A percentile compares a stretch with the other conserved stretches of the same genome.
These are phyloP conservation scores for Ascoidea rubescens DNA, from an alignment of 805 yeast species.

Conservation along the genomic window DNA sequence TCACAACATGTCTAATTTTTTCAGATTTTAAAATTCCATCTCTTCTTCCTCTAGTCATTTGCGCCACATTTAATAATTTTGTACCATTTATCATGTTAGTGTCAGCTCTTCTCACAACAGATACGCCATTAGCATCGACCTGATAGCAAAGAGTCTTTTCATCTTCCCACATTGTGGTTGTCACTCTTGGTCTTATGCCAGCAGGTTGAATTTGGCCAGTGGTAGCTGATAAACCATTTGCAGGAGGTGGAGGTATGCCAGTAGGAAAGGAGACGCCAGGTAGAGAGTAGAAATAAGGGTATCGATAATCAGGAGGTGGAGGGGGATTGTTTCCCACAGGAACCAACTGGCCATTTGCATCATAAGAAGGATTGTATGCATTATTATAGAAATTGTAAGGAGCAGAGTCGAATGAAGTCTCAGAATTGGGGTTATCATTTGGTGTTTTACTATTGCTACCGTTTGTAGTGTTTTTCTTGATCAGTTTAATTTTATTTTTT, in stretches of 20 bases:
- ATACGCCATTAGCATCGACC: conserved; percentile 54
- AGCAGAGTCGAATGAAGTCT: too few species aligned
- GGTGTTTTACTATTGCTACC: neutral
- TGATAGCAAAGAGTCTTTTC: conserved; percentile 60
- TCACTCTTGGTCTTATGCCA: conserved; percentile 42
- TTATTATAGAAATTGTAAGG: too few species aligned
- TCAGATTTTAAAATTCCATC: conserved; percentile 59
- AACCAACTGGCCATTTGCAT: too few species aligned
- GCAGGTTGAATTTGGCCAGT: conserved; percentile 25
- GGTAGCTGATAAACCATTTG: neutral
- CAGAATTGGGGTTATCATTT: neutral
- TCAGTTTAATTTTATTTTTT: neutral
- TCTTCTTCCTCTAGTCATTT: conserved; percentile 61
- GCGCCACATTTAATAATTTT: conserved; percentile 52
- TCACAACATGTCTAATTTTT: conserved; percentile 54
- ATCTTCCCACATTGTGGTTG: conserved; percentile 69
- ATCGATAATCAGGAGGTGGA: too few species aligned
- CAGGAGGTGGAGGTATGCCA: too few species aligned
- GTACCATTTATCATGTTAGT: conserved; percentile 66
- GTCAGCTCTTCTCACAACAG: conserved; percentile 57
- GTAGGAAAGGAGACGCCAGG: too few species aligned
- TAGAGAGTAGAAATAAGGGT: too few species aligned
- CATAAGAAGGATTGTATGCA: too few species aligned
- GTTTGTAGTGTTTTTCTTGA: neutral
- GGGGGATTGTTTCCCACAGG: too few species aligned